phyloP scores from a whole-genome alignment of 106 monocot species.

The Dendrobium nobile region DNA sequence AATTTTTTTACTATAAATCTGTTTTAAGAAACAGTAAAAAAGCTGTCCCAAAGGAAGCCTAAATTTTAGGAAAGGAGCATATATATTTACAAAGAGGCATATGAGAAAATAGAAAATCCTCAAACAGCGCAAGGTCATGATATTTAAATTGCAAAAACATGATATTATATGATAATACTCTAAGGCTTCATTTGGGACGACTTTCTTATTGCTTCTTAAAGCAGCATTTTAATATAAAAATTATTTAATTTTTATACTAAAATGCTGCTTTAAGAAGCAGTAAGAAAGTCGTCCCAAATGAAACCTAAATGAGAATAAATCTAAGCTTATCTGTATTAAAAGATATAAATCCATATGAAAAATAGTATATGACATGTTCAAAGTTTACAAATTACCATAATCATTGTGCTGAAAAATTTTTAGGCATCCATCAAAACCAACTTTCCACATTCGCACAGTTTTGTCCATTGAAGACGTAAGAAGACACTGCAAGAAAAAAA shows the following conservation, averaged over 20 bases:
- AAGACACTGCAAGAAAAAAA: conserved; percentile 47
- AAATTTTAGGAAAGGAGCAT: not conserved
- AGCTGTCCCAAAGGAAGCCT: no score
- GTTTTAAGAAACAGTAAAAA: no score
- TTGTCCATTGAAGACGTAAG: conserved; percentile 81
- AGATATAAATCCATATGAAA: not conserved
- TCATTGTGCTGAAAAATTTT: conserved; percentile 64
- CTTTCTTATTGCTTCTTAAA: no score
- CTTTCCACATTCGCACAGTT: conserved; percentile 87
- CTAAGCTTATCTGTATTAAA: not conserved
- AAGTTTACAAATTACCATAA: conserved; percentile 49
- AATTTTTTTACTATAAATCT: no score
- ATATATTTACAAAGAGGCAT: no score
- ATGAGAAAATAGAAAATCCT: not conserved
- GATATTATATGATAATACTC: not conserved
- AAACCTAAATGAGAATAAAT: not conserved
- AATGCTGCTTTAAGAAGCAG: no score
- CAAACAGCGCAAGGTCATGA: not conserved
- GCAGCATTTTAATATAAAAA: no score
- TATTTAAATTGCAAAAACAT: not conserved
- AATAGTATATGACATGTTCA: not conserved
- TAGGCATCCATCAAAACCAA: conserved; percentile 59
- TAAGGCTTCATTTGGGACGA: no score
- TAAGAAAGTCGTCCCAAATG: no score
- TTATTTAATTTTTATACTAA: no score